phyloP scores from a whole-genome alignment of 1,139 yeast genomes.

The Pneumocystis wakefieldiae region DNA sequence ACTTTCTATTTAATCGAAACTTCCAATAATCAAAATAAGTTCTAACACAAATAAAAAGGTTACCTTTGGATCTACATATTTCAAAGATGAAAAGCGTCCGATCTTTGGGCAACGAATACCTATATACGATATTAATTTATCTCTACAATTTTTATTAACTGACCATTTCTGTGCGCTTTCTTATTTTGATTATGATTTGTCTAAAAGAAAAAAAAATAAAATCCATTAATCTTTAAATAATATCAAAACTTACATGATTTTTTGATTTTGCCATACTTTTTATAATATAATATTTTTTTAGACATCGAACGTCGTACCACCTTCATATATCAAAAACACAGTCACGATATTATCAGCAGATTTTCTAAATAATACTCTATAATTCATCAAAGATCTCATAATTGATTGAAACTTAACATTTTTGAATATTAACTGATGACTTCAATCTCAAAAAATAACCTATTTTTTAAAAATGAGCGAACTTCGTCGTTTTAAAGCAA shows the following conservation, averaged over 20 bases:
- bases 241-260: background rate
- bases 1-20: background rate
- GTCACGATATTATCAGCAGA: no score
- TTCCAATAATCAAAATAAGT: background rate
- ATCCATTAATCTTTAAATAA: background rate
- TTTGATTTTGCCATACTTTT: background rate
- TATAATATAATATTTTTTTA: background rate
- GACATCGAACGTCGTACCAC: background rate
- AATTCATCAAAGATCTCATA: no score
- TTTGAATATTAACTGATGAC: background rate
- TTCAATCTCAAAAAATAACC: background rate
- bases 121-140: background rate
- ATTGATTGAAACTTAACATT: no score
- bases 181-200: background rate
- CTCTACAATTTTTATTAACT: background rate
- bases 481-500: slow-evolving; percentile 11
- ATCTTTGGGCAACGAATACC: background rate
- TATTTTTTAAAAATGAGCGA: slow-evolving; percentile 6
- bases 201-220: background rate
- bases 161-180: background rate
- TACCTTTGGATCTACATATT: background rate
- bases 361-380: no score
- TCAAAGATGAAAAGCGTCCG: background rate
- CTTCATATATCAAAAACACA: no score
- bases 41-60: background rate